A percentile compares a stretch with the other conserved stretches of the same genome.
Evolutionary conservation across 768 basidiomycete genomes (phyloP).

Genomic region (Infundibulicybe gibba): DNA sequence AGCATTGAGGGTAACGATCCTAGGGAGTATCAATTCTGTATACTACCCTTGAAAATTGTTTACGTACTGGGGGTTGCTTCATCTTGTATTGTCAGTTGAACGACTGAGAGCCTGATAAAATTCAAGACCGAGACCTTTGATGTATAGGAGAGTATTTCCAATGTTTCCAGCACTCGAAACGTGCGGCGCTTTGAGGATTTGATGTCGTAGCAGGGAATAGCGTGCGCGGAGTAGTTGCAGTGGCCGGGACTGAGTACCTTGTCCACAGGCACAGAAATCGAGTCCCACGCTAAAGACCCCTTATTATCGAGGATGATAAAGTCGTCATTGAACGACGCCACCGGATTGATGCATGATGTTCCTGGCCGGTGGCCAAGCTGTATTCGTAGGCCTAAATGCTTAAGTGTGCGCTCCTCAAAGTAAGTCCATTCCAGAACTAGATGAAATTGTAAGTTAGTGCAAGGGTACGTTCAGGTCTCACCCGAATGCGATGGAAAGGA

Average conservation of each 20-base stretch:
- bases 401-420: conserved; percentile 11
- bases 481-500: conserved; percentile 4
- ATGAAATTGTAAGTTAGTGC: not conserved
- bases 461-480: not conserved
- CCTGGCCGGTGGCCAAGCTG: conserved; percentile 14
- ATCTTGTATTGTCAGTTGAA: conserved; percentile 10
- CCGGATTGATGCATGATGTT: not conserved
- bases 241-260: conserved; percentile 5
- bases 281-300: conserved; percentile 3
- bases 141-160: conserved; percentile 8
- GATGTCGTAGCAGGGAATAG: conserved; percentile 6
- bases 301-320: conserved; percentile 1
- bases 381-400: conserved; percentile 14
- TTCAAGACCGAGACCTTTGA: conserved; percentile 9
- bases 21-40: not conserved
- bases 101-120: conserved; percentile 5
- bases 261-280: conserved; percentile 7
- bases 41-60: too few relatives aligned
- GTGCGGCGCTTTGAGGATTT: conserved; percentile 8
- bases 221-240: conserved; percentile 7
- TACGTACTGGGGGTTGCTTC: conserved; percentile 3
- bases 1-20: conserved; percentile 10
- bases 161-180: conserved; percentile 5
- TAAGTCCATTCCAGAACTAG: conserved; percentile 14
- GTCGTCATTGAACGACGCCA: not conserved